Conservation (phyloP, 2,329 filamentous ascomycete species). For the Penicillium decumbens region DNA sequence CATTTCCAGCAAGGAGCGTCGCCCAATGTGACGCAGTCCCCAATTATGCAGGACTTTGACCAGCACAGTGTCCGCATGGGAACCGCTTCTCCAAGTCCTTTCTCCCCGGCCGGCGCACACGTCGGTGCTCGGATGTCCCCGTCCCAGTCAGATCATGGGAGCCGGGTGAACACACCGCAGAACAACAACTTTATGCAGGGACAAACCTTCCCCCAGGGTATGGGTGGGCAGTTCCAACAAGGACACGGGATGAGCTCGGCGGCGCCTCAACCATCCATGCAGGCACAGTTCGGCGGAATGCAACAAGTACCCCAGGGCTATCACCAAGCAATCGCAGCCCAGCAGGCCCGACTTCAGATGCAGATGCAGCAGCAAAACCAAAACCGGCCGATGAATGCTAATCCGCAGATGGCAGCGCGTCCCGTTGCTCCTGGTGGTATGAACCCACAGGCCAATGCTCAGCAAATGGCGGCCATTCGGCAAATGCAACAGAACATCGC, state of each 20-base stretch:
- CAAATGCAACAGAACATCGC: constrained; percentile 44
- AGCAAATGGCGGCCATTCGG: constrained; percentile 47
- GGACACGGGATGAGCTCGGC: constrained; percentile 39
- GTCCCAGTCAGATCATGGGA: constrained; percentile 67
- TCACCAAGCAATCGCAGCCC: constrained; percentile 61
- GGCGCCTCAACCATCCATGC: constrained; percentile 41
- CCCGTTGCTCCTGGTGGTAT: constrained; percentile 30
- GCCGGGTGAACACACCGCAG: constrained; percentile 64
- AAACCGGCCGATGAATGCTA: constrained; percentile 56
- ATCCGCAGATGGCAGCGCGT: constrained; percentile 34
- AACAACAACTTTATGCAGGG: constrained; percentile 63
- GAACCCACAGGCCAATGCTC: constrained; percentile 39
- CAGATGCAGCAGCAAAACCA: constrained; percentile 76
- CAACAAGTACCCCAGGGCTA: constrained; percentile 44
- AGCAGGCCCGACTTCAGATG: constrained; percentile 69
- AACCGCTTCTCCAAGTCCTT: constrained; percentile 87
- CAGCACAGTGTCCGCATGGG: constrained; percentile 72
- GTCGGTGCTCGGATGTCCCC: constrained; percentile 69
- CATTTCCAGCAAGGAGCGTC: constrained; percentile 79
- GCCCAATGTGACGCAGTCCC: constrained; percentile 82
- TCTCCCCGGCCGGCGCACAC: constrained; percentile 70
- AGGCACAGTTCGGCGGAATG: constrained; percentile 49
- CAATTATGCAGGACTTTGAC: constrained; percentile 73
- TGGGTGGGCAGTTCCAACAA: constrained; percentile 42
- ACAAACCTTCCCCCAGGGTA: constrained; percentile 38